These are phyloP conservation scores for Marchantia polymorpha DNA, from an alignment of 225 moss, liverwort and hornwort species.

Conservation along the genomic window DNA sequence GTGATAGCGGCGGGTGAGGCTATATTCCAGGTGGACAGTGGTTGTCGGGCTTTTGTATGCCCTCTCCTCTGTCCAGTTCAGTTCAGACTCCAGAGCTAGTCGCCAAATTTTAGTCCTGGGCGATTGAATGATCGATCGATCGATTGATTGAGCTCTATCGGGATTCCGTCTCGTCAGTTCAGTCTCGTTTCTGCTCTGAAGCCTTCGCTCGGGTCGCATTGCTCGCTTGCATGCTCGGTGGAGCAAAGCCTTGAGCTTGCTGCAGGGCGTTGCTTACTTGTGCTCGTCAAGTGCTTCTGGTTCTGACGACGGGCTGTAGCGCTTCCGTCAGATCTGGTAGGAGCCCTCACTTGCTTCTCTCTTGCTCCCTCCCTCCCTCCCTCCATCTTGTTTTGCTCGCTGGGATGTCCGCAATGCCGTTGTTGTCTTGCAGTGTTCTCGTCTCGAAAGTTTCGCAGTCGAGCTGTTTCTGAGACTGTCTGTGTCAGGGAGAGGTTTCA, in stretches of 20 bases:
- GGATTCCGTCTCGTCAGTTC: not conserved
- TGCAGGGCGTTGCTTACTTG: not conserved
- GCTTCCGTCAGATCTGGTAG: constrained; percentile 4
- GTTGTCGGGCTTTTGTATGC: not conserved
- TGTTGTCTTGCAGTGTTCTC: not conserved
- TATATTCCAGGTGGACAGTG: not conserved
- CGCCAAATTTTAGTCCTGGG: not conserved
- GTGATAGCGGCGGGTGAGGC: not conserved
- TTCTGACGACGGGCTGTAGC: not conserved
- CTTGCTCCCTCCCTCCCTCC: not conserved
- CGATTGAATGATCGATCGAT: not conserved
- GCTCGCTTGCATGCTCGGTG: too few relatives aligned
- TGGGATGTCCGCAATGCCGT: not conserved
- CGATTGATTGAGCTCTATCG: not conserved
- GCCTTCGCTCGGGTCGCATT: not conserved
- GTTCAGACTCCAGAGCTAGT: not conserved
- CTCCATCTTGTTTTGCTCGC: not conserved
- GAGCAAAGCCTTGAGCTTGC: too few relatives aligned
- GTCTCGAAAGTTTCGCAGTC: not conserved
- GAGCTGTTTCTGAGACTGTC: not conserved
- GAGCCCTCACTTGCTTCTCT: not conserved
- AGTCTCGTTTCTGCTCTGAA: not conserved
- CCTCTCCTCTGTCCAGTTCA: not conserved
- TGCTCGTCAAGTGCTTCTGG: not conserved
- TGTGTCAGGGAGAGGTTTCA: not conserved